Evolutionary conservation across 495 filamentous ascomycete genomes (phyloP), one percentile per base, ranked within the genome.

Genomic region (Penicillium samsonianum): DNA sequence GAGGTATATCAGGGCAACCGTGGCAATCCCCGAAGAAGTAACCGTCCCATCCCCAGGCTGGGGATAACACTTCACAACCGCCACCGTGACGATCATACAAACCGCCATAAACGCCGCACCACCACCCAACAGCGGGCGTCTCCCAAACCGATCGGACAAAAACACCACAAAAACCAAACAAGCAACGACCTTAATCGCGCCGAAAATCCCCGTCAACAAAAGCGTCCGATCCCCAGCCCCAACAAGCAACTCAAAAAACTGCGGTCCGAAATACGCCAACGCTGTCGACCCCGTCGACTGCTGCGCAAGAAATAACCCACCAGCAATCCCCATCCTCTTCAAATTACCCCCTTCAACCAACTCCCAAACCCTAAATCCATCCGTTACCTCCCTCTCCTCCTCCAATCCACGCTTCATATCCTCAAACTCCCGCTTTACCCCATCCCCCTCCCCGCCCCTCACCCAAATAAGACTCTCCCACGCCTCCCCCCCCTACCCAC

Each of bases 121-220:
- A 40, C 73, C 53, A 19, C 83, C 75, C 58, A 87, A 72, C 16
- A 82, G 65, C 2, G 75, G 77, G 19, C 78, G 72, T 11, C 83
- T 78, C 8, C 84, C 83, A 60, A 82, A 77, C 0, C 78, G 74
- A 55, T 86, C 83, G 14, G 85, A 82, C 47, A 83, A 77, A 37
- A 81, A 78, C 43, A 81, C 59, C 8, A 80, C 76, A 48, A 75
- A 82, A n/a, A 77, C 64, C 11, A 76, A 71, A 55, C 78, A 80
- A 40, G 73, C 73, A 10, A 75, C 60, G 1, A 82, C 78, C 57
- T 84, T 84, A 43, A 80, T 68, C 5, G 78, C 70, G 16, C 77
- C 77, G 46, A 82, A 81, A 46, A 84, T 77, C 7, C 80, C 78
- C 8, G 77, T 82, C 16, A 81, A 67, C 7, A 85, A 55, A 16